Percentiles rank a stretch among this genome's conserved stretches.
Evolutionary conservation across 371 early-diverging fungal genomes (phyloP).

Genomic region (Mortierella sp.): DNA sequence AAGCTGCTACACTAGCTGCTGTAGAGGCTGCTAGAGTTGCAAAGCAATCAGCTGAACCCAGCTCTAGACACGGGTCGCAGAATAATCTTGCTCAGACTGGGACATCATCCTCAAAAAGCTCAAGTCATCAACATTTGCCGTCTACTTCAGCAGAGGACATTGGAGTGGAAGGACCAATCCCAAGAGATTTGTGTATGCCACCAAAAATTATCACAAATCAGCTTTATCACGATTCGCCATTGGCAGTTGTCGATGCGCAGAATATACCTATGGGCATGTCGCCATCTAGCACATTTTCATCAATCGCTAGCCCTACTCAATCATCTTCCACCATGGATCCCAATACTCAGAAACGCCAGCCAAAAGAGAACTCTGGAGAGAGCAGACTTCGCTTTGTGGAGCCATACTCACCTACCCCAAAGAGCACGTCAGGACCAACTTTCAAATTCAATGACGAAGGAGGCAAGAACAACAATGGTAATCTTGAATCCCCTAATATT

Average conservation of each 20-base stretch:
- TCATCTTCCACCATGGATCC: slow-evolving; percentile 24
- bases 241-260: slow-evolving; percentile 10
- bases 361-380: slow-evolving; percentile 19
- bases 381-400: slow-evolving; percentile 20
- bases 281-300: slow-evolving; percentile 31
- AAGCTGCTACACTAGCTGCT: slow-evolving; percentile 18
- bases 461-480: neutral
- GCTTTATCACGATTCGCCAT: slow-evolving; percentile 11
- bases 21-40: slow-evolving; percentile 19
- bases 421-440: neutral
- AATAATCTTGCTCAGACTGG: slow-evolving; percentile 10
- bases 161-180: slow-evolving; percentile 4
- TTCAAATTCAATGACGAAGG: neutral
- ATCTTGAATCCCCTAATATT: neutral
- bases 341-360: neutral
- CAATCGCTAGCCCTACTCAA: slow-evolving; percentile 1
- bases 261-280: slow-evolving; percentile 13
- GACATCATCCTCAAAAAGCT: neutral
- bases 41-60: neutral
- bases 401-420: neutral
- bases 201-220: slow-evolving; percentile 3
- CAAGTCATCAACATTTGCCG: neutral
- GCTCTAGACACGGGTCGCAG: slow-evolving; percentile 17
- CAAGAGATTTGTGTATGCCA: slow-evolving; percentile 13
- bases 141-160: slow-evolving; percentile 35